These are phyloP conservation scores for Mallotus repandus DNA, from an alignment of 441 rosid genomes.

Conservation along the genomic window DNA sequence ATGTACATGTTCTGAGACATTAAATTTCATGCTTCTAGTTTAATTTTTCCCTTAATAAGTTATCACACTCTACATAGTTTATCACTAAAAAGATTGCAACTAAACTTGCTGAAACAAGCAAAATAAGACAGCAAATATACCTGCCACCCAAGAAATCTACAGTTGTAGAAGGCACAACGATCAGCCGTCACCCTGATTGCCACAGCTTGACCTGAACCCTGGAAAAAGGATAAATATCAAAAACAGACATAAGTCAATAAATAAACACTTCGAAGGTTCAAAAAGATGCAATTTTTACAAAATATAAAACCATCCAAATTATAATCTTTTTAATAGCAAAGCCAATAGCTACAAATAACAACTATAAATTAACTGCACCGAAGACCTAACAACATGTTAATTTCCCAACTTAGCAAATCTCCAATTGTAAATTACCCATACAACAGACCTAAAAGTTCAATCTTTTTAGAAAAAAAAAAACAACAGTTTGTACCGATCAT, in stretches of 20 bases:
- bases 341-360: background rate
- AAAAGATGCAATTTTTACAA: conserved; percentile 3
- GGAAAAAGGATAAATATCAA: background rate
- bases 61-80: background rate
- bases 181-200: conserved; percentile 94
- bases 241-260: background rate
- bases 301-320: background rate
- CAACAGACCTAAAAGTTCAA: background rate
- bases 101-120: background rate
- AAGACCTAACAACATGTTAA: background rate
- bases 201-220: conserved; percentile 99
- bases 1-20: background rate
- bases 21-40: background rate
- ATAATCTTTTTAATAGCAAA: background rate
- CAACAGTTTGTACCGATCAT: background rate
- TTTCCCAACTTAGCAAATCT: background rate
- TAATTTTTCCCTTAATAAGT: background rate
- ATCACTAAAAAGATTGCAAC: background rate
- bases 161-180: conserved; percentile 89
- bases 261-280: background rate
- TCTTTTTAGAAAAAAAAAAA: no score
- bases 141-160: conserved; percentile 99
- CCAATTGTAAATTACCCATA: background rate
- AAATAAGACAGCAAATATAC: conserved; percentile 33
- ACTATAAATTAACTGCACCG: background rate